phyloP scores from a whole-genome alignment of 805 yeast species.

The Spathaspora gorwiae region DNA sequence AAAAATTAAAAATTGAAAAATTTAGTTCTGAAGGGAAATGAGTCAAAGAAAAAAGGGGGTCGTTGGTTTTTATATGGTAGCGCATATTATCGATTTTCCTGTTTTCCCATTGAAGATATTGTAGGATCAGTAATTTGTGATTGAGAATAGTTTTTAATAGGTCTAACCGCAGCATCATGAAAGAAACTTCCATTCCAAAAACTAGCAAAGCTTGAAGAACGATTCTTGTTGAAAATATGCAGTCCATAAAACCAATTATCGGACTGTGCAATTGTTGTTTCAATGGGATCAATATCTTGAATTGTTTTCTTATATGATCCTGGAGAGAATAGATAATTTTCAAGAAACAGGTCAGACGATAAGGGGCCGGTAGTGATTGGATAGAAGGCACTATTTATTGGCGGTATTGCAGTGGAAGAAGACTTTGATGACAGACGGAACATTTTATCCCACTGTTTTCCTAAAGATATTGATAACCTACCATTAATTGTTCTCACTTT shows the following conservation, averaged over 20 bases:
- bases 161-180: slow-evolving; percentile 1
- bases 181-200: slow-evolving; percentile 6
- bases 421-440: neutral
- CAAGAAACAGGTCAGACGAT: neutral
- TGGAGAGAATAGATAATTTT: neutral
- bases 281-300: neutral
- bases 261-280: slow-evolving; percentile 1
- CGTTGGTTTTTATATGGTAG: no score
- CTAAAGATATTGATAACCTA: neutral
- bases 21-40: no score
- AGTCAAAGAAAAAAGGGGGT: no score
- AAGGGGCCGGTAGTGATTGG: neutral
- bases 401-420: neutral
- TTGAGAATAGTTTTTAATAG: slow-evolving; percentile 1
- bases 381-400: neutral
- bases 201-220: neutral
- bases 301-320: neutral
- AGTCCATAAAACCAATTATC: neutral
- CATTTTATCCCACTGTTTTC: neutral
- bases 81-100: no score
- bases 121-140: slow-evolving; percentile 2
- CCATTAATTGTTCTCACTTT: no score
- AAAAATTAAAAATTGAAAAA: no score
- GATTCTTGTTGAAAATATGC: neutral
- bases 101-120: no score